Evolutionary conservation across 1,139 yeast species (phyloP).

Genomic region (Casaregolazyma lundiana): DNA sequence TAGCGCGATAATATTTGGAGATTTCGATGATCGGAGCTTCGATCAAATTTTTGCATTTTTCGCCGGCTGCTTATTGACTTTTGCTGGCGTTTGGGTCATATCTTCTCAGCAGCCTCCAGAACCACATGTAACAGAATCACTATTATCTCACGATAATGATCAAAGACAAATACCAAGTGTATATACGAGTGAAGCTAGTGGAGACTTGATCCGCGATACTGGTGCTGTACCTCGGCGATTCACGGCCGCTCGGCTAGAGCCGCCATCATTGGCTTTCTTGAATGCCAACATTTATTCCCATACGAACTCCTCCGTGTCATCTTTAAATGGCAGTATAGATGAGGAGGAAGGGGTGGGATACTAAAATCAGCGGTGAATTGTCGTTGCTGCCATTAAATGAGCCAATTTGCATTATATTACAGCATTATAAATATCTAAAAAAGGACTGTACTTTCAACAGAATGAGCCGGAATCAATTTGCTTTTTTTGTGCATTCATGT

Average conservation of each 20-base stretch:
- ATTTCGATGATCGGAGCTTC: constrained; percentile 32
- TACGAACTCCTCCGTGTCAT: background rate
- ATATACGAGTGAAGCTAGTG: background rate
- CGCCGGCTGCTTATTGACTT: constrained; percentile 37
- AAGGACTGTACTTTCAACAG: too few species aligned
- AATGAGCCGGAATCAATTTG: too few species aligned
- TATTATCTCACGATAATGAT: background rate
- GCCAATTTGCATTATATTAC: too few species aligned
- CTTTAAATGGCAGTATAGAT: background rate
- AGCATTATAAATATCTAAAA: too few species aligned
- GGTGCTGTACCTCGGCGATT: background rate
- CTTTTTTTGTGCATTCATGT: too few species aligned
- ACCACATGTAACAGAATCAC: background rate
- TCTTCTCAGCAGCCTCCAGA: background rate
- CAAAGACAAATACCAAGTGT: background rate
- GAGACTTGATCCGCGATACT: background rate
- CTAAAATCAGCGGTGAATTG: too few species aligned
- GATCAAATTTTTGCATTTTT: constrained; percentile 27
- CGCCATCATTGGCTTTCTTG: background rate
- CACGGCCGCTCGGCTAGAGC: background rate
- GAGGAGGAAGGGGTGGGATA: background rate
- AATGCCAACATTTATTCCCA: background rate
- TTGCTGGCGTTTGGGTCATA: constrained; percentile 41
- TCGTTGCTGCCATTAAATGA: too few species aligned
- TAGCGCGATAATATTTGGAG: constrained; percentile 39